Evolutionary conservation across 164 flowering plant genomes (phyloP), one percentile per base, ranked within the genome.

Genomic region (Chimonanthus praecox): DNA sequence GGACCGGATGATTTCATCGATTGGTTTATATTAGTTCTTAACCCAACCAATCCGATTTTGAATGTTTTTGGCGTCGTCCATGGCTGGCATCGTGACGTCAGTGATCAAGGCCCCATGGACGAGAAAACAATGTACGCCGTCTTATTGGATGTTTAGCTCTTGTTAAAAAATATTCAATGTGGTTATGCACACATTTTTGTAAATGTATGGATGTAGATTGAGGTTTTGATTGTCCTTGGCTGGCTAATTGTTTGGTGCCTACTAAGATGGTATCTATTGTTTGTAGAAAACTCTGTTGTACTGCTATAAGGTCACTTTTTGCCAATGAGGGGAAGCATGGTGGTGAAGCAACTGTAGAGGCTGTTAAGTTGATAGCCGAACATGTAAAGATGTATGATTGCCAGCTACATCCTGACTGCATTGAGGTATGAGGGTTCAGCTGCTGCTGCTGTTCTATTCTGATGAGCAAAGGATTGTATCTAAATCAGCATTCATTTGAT

Each of bases 321-420:
- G 67, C 77, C 47, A 82, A 89, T 75, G 97, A 94, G 82, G 97
- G 94, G 11, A 96, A 94, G 76, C 99, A 96, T 83, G 93, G 97
- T 43, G 99, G 97, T 80, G 97, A 90, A 82, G 94, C 82, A 47
- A 94, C 99, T 73, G 86, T 85, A 49, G 94, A 88, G 78, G 95
- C 97, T 79, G 97, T 92, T 71, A 84, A 81, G 72, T 73, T 86
- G 84, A 90, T 96, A 81, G 90, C 99, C 20, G 83, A 84, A 68
- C 88, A 74, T 81, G 98, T 96, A 51, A 96, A 92, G 81, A 75
- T 74, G 68, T 82, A 88, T 65, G 78, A 87, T 82, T 96, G 98
- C 72, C 90, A 85, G 67, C 80, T 96, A 77, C 97, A 92, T 78
- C 98, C 99, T 79, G 94, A 92, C 74, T 85, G 93, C 47, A 73